Percentiles rank a stretch among this genome's conserved stretches.
Conservation (phyloP, 495 filamentous ascomycete species). For the Schizothecium vesticola region DNA sequence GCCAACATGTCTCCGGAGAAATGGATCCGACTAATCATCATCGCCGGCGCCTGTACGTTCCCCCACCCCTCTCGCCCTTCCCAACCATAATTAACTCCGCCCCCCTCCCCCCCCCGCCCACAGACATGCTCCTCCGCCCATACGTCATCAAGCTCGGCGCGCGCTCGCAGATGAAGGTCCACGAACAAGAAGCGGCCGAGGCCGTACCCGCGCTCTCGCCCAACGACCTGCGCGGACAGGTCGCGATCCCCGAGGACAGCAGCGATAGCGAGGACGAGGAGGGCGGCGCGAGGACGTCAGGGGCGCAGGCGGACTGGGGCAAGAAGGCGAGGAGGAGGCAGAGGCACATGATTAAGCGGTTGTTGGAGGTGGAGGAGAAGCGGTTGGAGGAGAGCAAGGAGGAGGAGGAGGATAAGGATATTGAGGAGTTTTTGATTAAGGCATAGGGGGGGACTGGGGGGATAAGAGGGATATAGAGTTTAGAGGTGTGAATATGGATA, state of each 20-base stretch:
- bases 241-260: conserved; percentile 51
- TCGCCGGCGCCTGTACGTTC: conserved; percentile 44
- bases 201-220: conserved; percentile 36
- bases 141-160: conserved; percentile 52
- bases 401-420: conserved; percentile 62
- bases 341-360: conserved; percentile 53
- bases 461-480: not conserved
- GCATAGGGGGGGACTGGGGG: conserved; percentile 1
- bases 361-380: conserved; percentile 48
- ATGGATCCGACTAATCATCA: conserved; percentile 57
- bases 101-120: conserved; percentile 5
- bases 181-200: conserved; percentile 40
- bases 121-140: conserved; percentile 61
- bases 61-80: not conserved
- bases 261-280: conserved; percentile 47
- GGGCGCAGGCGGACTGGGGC: conserved; percentile 45
- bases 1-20: conserved; percentile 47
- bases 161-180: conserved; percentile 38
- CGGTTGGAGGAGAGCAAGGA: conserved; percentile 38
- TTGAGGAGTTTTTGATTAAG: conserved; percentile 65
- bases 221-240: conserved; percentile 47
- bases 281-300: not conserved
- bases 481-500: not conserved
- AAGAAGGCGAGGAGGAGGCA: conserved; percentile 59
- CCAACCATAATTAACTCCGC: not conserved